Percentiles rank a stretch among this genome's conserved stretches.
Evolutionary conservation across 495 filamentous ascomycete species (phyloP).

Genomic region (Choiromyces venosus): DNA sequence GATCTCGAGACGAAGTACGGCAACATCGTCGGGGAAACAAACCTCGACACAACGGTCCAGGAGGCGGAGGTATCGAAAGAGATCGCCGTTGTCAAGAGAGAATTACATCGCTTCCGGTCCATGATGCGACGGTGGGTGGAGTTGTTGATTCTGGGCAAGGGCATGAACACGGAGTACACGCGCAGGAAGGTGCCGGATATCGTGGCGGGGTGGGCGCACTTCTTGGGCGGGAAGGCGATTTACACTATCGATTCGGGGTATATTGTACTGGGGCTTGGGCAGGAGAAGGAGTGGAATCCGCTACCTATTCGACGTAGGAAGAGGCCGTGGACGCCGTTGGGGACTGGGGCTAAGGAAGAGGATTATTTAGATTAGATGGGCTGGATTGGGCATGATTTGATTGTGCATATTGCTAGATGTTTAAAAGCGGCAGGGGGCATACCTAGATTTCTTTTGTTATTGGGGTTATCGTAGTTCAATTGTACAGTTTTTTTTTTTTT

Average conservation of each 20-base stretch:
- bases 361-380: slow-evolving; percentile 34
- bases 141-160: slow-evolving; percentile 33
- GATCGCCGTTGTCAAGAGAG: slow-evolving; percentile 16
- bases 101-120: slow-evolving; percentile 24
- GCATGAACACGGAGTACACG: slow-evolving; percentile 22
- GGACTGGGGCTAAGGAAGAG: slow-evolving; percentile 29
- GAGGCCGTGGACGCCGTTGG: slow-evolving; percentile 29
- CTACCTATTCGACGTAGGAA: slow-evolving; percentile 28
- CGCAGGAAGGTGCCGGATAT: slow-evolving; percentile 34
- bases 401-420: background rate
- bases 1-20: background rate
- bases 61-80: slow-evolving; percentile 1
- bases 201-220: slow-evolving; percentile 38
- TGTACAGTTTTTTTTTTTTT: background rate
- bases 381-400: background rate
- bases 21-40: background rate
- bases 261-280: slow-evolving; percentile 28
- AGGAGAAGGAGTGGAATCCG: slow-evolving; percentile 20
- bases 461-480: background rate
- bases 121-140: slow-evolving; percentile 39
- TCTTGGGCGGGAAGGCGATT: slow-evolving; percentile 30
- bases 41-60: slow-evolving; percentile 1
- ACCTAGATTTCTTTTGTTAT: background rate
- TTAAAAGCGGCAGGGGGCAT: background rate
- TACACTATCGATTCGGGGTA: slow-evolving; percentile 37